These are phyloP conservation scores for Trichoderma sp. DNA, from an alignment of 2,329 filamentous ascomycete genomes.

Conservation along the genomic window DNA sequence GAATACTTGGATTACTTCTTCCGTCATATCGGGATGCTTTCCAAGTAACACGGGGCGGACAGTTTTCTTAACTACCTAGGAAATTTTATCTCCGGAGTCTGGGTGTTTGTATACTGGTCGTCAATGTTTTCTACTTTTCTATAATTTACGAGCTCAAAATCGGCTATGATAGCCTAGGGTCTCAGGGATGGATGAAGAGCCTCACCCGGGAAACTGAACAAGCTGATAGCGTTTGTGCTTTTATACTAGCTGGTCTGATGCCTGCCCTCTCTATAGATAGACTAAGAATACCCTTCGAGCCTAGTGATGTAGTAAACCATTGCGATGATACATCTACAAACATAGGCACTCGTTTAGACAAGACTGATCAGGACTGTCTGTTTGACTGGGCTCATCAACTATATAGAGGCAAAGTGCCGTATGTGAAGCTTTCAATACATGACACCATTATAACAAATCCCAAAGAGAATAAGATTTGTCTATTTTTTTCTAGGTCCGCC, in stretches of 20 bases:
- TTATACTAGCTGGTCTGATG: slow-evolving; percentile 23
- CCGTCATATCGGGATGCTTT: slow-evolving; percentile 57
- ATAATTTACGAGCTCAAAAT: slow-evolving; percentile 62
- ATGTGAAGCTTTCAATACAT: no score
- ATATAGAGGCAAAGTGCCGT: no score
- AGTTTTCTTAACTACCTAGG: not conserved
- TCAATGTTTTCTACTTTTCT: slow-evolving; percentile 70
- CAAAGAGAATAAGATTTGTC: no score
- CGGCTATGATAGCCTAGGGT: slow-evolving; percentile 56
- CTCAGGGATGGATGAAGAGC: slow-evolving; percentile 58
- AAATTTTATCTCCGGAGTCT: slow-evolving; percentile 67
- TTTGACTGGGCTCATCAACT: no score
- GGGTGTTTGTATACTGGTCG: slow-evolving; percentile 68
- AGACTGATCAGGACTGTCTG: no score
- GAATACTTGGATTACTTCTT: slow-evolving; percentile 64
- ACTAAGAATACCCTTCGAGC: slow-evolving; percentile 50
- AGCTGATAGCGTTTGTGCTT: not conserved
- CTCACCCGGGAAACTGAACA: slow-evolving; percentile 67
- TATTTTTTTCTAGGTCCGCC: no score
- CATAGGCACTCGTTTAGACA: no score
- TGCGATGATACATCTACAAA: slow-evolving; percentile 62
- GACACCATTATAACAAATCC: no score
- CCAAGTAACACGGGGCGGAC: slow-evolving; percentile 47
- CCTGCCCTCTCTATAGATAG: not conserved
- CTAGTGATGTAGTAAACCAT: slow-evolving; percentile 78